Base-by-base conservation (phyloP, 306 rosid genomes). In the Rosa chinensis region DNA sequence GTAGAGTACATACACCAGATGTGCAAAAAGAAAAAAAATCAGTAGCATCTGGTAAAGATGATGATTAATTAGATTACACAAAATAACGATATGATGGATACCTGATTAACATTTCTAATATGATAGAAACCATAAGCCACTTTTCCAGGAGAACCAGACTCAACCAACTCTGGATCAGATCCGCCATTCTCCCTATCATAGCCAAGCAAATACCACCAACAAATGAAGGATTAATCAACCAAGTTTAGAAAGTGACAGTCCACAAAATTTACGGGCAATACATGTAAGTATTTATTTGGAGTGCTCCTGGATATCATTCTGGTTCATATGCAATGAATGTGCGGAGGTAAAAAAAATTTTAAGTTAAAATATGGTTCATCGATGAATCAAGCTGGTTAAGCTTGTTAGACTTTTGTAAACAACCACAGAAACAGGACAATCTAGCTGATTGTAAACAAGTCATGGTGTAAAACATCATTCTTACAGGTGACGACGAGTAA, bases 71-170 rank as follows among this genome's bases (percentile, higher is more conserved):
- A 10, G 66, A 74, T 40, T 56, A 37, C 42, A 16, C 47, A 23
- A n/a, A 11, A 20, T 42, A 75, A 44, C 16, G 32, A 35, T n/a
- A 9, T 42, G 75, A 67, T 55, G 18, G 40, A 73, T 89, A 95
- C 99, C 99, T 95, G 97, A 75, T 88, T 80, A 83, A 72, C 85
- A 77, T 87, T 83, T 84, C 86, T 86, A 66, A 92, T 77, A 82
- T 95, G 98, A 81, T 92, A 93, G 83, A 91, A 93, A 42, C 83
- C 85, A 85, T 87, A 78, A 28, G 74, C 81, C 72, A 40, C 86
- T 21, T 82, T 87, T 75, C 88, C 86, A 49, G 75, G 87, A 73
- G 88, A 74, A 70, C 79, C 81, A 64, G 85, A 78, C 61, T 76
- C 74, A 2, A 47, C 14, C 73, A 79, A 67, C 48, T 80, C 89